Base-by-base conservation (phyloP, 352 stramenopile species). In the Phytophthora pistaciae region DNA sequence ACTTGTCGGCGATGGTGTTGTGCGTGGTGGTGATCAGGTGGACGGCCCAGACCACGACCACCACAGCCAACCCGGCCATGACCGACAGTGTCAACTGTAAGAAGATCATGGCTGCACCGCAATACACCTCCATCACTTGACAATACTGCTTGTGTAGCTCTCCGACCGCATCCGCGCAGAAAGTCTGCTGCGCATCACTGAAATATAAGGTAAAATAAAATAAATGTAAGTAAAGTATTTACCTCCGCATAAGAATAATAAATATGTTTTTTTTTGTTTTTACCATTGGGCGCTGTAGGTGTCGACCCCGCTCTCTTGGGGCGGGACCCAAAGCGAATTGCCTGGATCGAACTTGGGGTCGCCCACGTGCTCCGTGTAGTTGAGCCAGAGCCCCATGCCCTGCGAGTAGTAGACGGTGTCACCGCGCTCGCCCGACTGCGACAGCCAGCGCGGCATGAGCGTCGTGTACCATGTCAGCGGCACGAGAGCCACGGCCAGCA, bases 131-230 rank as follows among this genome's bases (percentile, higher is more conserved):
- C 72, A 91, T 79, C 33, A 95, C 83, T 56, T 92, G 70, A 36
- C 88, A 95, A 65, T 88, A 93, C 64, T 95, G 88, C 59, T 83
- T 85, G 52, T 92, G 80, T 25, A 93, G 74, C 59, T 95, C 85
- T 8, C 84, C 88, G 18, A 90, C 70, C 13, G 76, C 81, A 60
- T 83, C 60, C 0, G 42, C 64, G 54, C 85, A 93, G 64, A 90
- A 93, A 5, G 63, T 40, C 0, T 77, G 74, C 25, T 84, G 63
- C 2, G 56, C 66, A 27, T 72, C 58, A 55, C 82, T 89, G 21
- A 11, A 44, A 29, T 49, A 13, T 50, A 55, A 23, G 49, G 10
- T 13, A 56, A 16, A 58, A n/a, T 33, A 60, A 46, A 44, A 18
- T 18, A 7, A n/a, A 18, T 44, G 38, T 44, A 0, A n/a, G 13